Evolutionary conservation across 2,329 filamentous ascomycete genomes (phyloP).

Genomic region (Daldinia sp.): DNA sequence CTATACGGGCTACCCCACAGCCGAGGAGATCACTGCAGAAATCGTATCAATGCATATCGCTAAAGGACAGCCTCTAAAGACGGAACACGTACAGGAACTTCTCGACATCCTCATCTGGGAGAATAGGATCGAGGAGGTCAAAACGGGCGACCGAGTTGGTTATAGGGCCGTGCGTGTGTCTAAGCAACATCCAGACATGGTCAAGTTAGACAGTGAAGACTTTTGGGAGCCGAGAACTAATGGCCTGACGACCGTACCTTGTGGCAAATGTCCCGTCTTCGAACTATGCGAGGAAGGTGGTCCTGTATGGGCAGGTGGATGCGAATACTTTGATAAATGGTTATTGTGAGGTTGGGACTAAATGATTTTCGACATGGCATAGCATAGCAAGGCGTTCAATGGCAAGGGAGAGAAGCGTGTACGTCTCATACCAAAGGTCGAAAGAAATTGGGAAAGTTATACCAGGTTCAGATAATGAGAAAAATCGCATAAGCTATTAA

Average conservation of each 20-base stretch:
- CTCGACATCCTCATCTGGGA: slow-evolving; percentile 92
- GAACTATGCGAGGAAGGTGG: slow-evolving; percentile 92
- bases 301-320: slow-evolving; percentile 88
- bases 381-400: slow-evolving; percentile 40
- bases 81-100: slow-evolving; percentile 85
- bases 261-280: slow-evolving; percentile 92
- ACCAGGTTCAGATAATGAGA: not conserved
- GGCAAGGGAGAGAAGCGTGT: not conserved
- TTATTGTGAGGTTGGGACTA: slow-evolving; percentile 58
- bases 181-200: slow-evolving; percentile 54
- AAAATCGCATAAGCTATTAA: not conserved
- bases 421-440: not conserved
- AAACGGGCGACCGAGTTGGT: slow-evolving; percentile 61
- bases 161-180: slow-evolving; percentile 66
- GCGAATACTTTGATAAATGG: slow-evolving; percentile 93
- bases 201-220: slow-evolving; percentile 48
- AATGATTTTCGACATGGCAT: not conserved
- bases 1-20: slow-evolving; percentile 83
- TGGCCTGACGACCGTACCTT: slow-evolving; percentile 88
- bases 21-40: slow-evolving; percentile 79
- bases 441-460: not conserved
- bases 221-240: slow-evolving; percentile 66
- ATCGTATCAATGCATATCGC: slow-evolving; percentile 78
- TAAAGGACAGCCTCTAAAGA: slow-evolving; percentile 75
- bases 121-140: slow-evolving; percentile 78